phyloP scores from a whole-genome alignment of 805 yeast species.

The Suhomyces sp. region DNA sequence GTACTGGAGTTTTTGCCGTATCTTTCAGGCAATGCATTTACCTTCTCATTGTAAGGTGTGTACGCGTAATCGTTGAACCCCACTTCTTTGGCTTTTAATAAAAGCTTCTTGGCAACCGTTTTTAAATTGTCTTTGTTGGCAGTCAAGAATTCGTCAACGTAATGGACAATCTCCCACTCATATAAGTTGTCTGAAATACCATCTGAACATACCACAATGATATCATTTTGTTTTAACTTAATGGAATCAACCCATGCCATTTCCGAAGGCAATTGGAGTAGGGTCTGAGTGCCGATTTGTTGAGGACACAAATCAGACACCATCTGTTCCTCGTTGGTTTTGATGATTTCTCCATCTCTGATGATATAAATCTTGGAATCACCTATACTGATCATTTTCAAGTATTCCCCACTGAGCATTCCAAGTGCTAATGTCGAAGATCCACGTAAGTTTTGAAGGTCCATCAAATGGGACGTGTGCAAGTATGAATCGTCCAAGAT shows the following conservation, averaged over 20 bases:
- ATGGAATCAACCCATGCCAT: conserved; percentile 47
- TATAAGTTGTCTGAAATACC: conserved; percentile 55
- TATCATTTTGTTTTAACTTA: conserved; percentile 40
- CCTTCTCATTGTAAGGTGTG: conserved; percentile 54
- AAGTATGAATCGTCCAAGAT: conserved; percentile 47
- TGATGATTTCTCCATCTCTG: conserved; percentile 44
- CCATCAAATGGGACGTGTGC: conserved; percentile 53
- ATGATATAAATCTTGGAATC: conserved; percentile 51
- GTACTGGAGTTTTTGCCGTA: conserved; percentile 34
- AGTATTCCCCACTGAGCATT: conserved; percentile 47
- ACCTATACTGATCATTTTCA: conserved; percentile 52
- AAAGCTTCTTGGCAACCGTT: conserved; percentile 38
- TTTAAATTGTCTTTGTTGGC: conserved; percentile 32
- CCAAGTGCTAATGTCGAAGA: conserved; percentile 49
- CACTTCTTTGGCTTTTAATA: conserved; percentile 45
- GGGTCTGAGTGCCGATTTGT: conserved; percentile 54
- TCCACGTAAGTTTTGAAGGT: conserved; percentile 45
- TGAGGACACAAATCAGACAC: conserved; percentile 48
- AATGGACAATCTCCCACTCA: conserved; percentile 45
- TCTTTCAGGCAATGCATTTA: conserved; percentile 40
- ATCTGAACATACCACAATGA: conserved; percentile 50
- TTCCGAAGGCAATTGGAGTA: conserved; percentile 43
- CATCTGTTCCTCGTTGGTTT: conserved; percentile 48
- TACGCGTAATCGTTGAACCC: conserved; percentile 54
- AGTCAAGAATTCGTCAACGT: conserved; percentile 33